phyloP scores from a whole-genome alignment of 1,284 basidiomycete genomes.

The Filobasidium uniguttulatum region DNA sequence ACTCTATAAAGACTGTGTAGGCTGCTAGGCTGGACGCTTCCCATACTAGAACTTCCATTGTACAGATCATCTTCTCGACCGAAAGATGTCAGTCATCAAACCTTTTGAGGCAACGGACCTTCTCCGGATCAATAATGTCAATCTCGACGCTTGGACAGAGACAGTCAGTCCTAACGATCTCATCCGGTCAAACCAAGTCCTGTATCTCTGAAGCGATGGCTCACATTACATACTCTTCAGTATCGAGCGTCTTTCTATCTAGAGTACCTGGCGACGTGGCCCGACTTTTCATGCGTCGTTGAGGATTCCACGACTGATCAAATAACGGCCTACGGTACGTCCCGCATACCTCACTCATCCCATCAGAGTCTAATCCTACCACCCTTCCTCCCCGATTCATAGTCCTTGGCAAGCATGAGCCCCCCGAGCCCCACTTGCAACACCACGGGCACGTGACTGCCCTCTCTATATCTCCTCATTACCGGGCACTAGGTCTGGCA shows the following conservation, averaged over 20 bases:
- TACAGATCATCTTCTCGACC: too few species aligned
- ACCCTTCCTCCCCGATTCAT: background rate
- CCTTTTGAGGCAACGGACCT: conserved; percentile 40
- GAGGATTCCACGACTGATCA: conserved; percentile 7
- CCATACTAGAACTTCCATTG: too few species aligned
- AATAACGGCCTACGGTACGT: conserved; percentile 14
- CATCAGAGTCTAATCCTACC: background rate
- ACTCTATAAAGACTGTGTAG: too few species aligned
- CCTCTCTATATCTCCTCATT: conserved; percentile 31
- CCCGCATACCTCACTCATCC: background rate
- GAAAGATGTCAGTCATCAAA: conserved; percentile 38
- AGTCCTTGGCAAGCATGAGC: conserved; percentile 38
- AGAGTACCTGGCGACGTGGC: conserved; percentile 15
- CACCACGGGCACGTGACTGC: conserved; percentile 38
- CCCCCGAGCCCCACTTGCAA: conserved; percentile 29
- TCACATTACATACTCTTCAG: background rate
- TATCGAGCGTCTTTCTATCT: conserved; percentile 16
- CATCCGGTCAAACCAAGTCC: background rate
- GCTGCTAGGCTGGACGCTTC: too few species aligned
- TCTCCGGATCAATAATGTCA: conserved; percentile 40
- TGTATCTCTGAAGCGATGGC: too few species aligned
- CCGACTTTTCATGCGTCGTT: conserved; percentile 13
- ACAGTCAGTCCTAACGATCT: conserved; percentile 25
- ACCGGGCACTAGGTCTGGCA: conserved; percentile 32
- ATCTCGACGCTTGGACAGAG: conserved; percentile 43